Evolutionary conservation across 2,329 filamentous ascomycete species (phyloP).

Genomic region (Ophiocordyceps sinensis): DNA sequence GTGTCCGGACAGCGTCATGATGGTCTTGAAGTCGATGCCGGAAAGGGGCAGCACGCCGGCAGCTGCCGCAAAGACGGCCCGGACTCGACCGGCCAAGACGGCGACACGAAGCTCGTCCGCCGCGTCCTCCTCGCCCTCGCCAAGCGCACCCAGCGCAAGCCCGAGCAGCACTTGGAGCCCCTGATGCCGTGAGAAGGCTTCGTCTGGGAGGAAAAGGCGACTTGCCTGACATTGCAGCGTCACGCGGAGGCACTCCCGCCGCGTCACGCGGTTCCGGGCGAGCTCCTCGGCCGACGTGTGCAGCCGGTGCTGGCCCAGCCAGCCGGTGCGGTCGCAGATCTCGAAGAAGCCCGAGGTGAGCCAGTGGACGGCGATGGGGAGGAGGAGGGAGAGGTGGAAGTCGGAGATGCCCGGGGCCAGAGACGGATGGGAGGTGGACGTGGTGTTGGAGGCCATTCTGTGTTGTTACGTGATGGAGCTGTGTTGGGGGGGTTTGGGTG

Average conservation of each 20-base stretch:
- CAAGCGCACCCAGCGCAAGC: background rate
- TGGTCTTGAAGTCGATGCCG: background rate
- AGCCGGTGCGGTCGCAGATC: background rate
- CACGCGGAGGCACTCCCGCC: background rate
- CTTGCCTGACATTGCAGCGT: background rate
- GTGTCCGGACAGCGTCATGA: background rate
- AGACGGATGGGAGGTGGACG: background rate
- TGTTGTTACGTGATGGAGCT: background rate
- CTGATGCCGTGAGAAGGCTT: background rate
- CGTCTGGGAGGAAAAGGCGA: background rate
- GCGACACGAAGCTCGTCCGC: background rate
- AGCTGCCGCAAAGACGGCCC: background rate
- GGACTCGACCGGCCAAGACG: background rate
- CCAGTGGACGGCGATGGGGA: background rate
- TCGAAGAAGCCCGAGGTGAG: background rate
- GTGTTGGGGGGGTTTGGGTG: no score
- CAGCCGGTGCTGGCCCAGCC: background rate
- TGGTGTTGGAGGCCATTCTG: background rate
- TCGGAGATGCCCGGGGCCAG: background rate
- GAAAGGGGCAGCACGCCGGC: background rate
- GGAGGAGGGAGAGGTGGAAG: background rate
- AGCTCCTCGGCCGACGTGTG: background rate
- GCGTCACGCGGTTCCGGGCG: background rate
- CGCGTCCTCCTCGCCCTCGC: background rate
- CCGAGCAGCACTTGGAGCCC: background rate